phyloP scores from a whole-genome alignment of 23 red algal species.

The Gracilaria gracilis region DNA sequence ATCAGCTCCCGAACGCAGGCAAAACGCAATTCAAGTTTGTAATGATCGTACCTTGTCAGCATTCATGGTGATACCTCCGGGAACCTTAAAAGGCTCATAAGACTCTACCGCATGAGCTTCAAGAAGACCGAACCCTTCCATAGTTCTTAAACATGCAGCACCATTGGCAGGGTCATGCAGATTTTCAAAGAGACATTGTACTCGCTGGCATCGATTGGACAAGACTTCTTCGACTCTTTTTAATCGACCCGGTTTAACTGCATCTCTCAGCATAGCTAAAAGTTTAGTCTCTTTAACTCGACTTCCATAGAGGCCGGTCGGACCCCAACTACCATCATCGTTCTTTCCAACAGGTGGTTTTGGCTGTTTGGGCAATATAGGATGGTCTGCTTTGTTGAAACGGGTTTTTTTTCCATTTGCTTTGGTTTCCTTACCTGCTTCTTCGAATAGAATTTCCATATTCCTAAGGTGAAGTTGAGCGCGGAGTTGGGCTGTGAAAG shows the following conservation, averaged over 20 bases:
- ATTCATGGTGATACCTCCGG: slow-evolving; percentile 79
- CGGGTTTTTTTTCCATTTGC: slow-evolving; percentile 12
- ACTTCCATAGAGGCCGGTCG: slow-evolving; percentile 80
- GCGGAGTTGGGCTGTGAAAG: neutral
- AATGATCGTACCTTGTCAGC: slow-evolving; percentile 72
- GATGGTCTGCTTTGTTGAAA: slow-evolving; percentile 44
- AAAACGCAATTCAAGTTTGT: neutral
- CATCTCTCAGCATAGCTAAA: slow-evolving; percentile 72
- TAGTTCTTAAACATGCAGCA: slow-evolving; percentile 86
- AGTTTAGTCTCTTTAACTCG: slow-evolving; percentile 77
- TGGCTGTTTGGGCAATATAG: slow-evolving; percentile 36
- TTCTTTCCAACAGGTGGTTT: slow-evolving; percentile 56
- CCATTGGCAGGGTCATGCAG: slow-evolving; percentile 90
- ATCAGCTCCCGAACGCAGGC: neutral
- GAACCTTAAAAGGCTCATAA: slow-evolving; percentile 85
- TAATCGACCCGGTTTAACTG: slow-evolving; percentile 75
- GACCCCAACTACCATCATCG: slow-evolving; percentile 67
- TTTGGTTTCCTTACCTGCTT: neutral
- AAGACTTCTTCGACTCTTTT: slow-evolving; percentile 82
- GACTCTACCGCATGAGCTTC: slow-evolving; percentile 88
- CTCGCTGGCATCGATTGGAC: slow-evolving; percentile 53
- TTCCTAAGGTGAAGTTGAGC: neutral
- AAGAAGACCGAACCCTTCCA: slow-evolving; percentile 86
- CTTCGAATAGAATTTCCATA: neutral
- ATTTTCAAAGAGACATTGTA: slow-evolving; percentile 92